phyloP scores from a whole-genome alignment of 164 flowering plant genomes.

The Dillenia suffruticosa region DNA sequence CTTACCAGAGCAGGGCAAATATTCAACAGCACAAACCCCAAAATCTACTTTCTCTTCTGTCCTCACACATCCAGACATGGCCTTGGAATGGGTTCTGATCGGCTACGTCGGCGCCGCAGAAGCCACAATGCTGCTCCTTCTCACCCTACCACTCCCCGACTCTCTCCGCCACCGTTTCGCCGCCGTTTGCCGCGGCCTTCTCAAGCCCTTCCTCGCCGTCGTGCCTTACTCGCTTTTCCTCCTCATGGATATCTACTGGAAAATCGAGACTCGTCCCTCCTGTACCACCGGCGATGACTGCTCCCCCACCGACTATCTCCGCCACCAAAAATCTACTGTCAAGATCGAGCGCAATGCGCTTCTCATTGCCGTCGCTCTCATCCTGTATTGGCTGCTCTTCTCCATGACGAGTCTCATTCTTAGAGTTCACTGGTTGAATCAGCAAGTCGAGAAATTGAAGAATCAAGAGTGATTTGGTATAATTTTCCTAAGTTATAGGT shows the following conservation, averaged over 20 bases:
- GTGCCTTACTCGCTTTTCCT: conserved; percentile 63
- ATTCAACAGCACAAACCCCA: no score
- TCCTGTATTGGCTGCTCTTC: conserved; percentile 88
- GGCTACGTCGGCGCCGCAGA: conserved; percentile 70
- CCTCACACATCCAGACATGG: conserved; percentile 29
- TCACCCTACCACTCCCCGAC: conserved; percentile 56
- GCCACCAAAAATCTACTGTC: conserved; percentile 91
- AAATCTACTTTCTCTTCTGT: no score
- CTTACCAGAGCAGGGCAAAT: no score
- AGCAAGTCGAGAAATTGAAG: conserved; percentile 71
- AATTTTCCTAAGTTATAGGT: no score
- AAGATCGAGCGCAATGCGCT: conserved; percentile 92
- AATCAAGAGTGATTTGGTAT: conserved; percentile 18
- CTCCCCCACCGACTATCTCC: conserved; percentile 56
- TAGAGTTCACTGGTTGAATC: conserved; percentile 60
- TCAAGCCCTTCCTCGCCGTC: conserved; percentile 61
- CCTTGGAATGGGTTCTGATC: conserved; percentile 62
- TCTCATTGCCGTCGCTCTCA: conserved; percentile 68
- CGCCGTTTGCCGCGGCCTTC: conserved; percentile 54
- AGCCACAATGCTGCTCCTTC: conserved; percentile 56
- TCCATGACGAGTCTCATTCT: conserved; percentile 68
- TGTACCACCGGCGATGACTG: conserved; percentile 45
- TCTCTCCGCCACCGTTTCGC: conserved; percentile 48
- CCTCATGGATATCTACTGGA: conserved; percentile 71
- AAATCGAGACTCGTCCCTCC: conserved; percentile 57